phyloP scores from a whole-genome alignment of 306 rosid species.

The Cicer cuneatum region DNA sequence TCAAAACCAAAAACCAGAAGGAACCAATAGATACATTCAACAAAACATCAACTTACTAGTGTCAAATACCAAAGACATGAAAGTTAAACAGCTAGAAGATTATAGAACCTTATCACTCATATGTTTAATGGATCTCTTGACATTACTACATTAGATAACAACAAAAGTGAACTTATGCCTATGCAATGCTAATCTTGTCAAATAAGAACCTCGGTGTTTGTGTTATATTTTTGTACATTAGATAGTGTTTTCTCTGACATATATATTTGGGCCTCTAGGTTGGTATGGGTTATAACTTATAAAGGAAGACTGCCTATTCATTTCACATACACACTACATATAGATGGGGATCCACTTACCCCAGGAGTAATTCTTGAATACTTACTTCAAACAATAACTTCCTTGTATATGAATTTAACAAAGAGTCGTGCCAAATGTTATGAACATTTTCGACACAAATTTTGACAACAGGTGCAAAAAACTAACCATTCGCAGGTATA shows the following conservation, averaged over 20 bases:
- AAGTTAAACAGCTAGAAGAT: slow-evolving; percentile 31
- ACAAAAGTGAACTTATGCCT: slow-evolving; percentile 21
- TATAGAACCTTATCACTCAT: slow-evolving; percentile 21
- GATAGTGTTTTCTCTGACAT: slow-evolving; percentile 16
- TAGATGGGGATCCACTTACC: not conserved
- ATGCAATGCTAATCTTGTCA: slow-evolving; percentile 9
- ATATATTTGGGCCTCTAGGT: slow-evolving; percentile 2
- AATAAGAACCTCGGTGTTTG: not conserved
- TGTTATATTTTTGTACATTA: slow-evolving; percentile 18
- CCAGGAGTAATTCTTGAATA: not conserved
- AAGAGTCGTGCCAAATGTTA: not conserved
- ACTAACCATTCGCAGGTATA: too few species aligned
- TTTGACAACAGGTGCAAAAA: too few species aligned
- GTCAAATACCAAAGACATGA: slow-evolving; percentile 42
- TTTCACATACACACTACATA: not conserved
- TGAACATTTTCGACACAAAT: too few species aligned
- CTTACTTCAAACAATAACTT: not conserved
- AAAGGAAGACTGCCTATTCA: not conserved
- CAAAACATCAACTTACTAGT: slow-evolving; percentile 26
- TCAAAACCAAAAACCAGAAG: slow-evolving; percentile 41
- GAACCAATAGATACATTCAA: slow-evolving; percentile 17
- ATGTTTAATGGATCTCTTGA: slow-evolving; percentile 33
- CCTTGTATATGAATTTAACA: not conserved
- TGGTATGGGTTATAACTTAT: slow-evolving; percentile 1
- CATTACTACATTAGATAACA: slow-evolving; percentile 29